Conservation (phyloP, 352 stramenopile genomes). For the Globisporangium acanthophoron region DNA sequence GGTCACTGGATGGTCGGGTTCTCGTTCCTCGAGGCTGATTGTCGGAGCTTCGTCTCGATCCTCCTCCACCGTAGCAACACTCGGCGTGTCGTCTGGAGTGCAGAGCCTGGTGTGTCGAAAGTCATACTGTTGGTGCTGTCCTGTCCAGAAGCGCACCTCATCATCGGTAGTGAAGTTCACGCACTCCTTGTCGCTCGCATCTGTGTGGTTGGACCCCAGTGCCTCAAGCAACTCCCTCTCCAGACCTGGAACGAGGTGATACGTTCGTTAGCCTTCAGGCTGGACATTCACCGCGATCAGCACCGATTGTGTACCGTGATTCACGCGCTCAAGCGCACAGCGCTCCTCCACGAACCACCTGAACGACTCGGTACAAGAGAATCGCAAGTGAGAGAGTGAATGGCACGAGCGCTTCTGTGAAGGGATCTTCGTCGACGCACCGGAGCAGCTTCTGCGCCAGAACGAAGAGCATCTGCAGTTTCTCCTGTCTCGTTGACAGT, state of each 20-base stretch:
- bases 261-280: no score
- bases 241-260: slow-evolving; percentile 9
- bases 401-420: not conserved
- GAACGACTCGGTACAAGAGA: not conserved
- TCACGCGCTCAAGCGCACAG: slow-evolving; percentile 19
- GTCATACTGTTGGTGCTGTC: not conserved
- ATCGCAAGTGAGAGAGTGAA: not conserved
- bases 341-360: slow-evolving; percentile 28
- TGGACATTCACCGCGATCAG: not conserved
- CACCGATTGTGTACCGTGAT: slow-evolving; percentile 12
- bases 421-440: slow-evolving; percentile 1
- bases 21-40: not conserved
- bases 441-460: slow-evolving; percentile 29
- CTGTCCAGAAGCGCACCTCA: not conserved
- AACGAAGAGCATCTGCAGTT: slow-evolving; percentile 34
- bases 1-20: not conserved
- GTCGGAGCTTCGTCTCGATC: not conserved
- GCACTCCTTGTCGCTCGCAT: not conserved
- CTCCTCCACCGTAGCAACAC: not conserved
- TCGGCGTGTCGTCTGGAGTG: not conserved
- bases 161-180: not conserved
- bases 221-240: slow-evolving; percentile 22
- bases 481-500: slow-evolving; percentile 17
- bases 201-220: not conserved
- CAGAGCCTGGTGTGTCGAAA: not conserved